These are phyloP conservation scores for Aquilaria agallochum DNA, from an alignment of 441 rosid genomes.

Conservation along the genomic window DNA sequence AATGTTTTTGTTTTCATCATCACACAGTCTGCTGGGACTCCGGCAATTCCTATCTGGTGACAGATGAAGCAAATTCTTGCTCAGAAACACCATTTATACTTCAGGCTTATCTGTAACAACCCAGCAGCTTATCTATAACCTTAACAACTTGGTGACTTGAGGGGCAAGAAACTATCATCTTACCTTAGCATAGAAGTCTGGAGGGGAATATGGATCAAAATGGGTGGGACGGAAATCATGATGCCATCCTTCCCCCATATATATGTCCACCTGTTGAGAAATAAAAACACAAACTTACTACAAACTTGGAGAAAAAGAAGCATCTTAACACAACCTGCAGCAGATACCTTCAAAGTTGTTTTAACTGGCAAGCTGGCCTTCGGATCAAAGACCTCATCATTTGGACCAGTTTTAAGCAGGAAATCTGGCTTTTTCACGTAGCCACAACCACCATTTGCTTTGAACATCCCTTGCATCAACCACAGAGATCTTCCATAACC, in stretches of 20 bases:
- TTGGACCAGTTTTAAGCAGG: conserved; percentile 37
- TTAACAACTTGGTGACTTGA: too few relatives aligned
- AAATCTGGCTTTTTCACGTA: conserved; percentile 75
- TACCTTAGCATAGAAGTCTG: conserved; percentile 46
- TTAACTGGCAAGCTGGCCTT: conserved; percentile 35
- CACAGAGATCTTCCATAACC: conserved; percentile 77
- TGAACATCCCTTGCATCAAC: conserved; percentile 92
- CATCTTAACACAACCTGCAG: background rate
- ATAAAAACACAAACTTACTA: conserved; percentile 4
- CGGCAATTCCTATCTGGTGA: conserved; percentile 70
- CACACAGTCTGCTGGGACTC: conserved; percentile 55
- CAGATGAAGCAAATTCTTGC: background rate
- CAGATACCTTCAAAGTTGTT: conserved; percentile 62
- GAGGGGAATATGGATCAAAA: conserved; percentile 44
- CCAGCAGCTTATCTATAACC: too few relatives aligned
- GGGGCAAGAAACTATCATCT: conserved; percentile 5
- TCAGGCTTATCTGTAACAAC: too few relatives aligned
- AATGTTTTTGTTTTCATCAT: conserved; percentile 60
- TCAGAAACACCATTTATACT: too few relatives aligned
- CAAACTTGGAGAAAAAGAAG: background rate
- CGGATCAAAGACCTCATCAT: conserved; percentile 66
- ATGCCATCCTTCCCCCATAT: conserved; percentile 93
- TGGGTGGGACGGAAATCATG: conserved; percentile 72
- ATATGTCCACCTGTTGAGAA: conserved; percentile 56
- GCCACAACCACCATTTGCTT: conserved; percentile 81